Base-by-base conservation (phyloP, 2,329 filamentous ascomycete genomes). In the Cercospora janseana region DNA sequence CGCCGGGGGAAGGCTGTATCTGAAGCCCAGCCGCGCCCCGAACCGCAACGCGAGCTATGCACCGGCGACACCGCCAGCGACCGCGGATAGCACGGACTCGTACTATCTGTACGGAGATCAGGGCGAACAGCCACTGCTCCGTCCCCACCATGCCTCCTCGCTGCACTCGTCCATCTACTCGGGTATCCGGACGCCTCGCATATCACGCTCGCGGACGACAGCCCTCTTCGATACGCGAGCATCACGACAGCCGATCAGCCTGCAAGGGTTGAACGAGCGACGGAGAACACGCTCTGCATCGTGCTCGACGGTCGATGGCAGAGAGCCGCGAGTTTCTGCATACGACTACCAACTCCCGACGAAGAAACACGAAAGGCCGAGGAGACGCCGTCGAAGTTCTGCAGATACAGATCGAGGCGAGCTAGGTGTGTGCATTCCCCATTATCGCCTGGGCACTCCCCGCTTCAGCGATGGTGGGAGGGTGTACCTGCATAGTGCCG, bases 371-470 rank as follows among this genome's bases (percentile, higher is more conserved):
- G 58, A 57, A 41, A 44, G 54, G 38, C 56, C 55, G 12, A 54
- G 47, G 12, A 45, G 51, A 26, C 51, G 63, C 31, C 58, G 61
- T 9, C 62, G 63, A 41, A 65, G 63, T 55, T 60, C 60, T 18
- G 55, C 62, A 7, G 63, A 66, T 23, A 49, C 61, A 6, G 37
- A 47, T n/a, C 32, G 43, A 46, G 61, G 60, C 23, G 54, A 64
- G 8, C 54, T 65, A 8, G 61, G 65, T 46, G 52, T 65, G 29
- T 56, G 57, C 12, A 95, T 95, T 43, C 90, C 91, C 27, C 85
- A 87, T 49, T 94, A 91, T 76, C 84, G 85, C 58, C 75, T 96
- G 50, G 91, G 90, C 9, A 87, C 85, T 1, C 88, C 89, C 13
- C 81, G 83, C 51, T 95, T 95, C 69, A 92, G 86, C 56, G 72